Conservation (phyloP, 352 stramenopile genomes). For the Phytopythium oedochilum region DNA sequence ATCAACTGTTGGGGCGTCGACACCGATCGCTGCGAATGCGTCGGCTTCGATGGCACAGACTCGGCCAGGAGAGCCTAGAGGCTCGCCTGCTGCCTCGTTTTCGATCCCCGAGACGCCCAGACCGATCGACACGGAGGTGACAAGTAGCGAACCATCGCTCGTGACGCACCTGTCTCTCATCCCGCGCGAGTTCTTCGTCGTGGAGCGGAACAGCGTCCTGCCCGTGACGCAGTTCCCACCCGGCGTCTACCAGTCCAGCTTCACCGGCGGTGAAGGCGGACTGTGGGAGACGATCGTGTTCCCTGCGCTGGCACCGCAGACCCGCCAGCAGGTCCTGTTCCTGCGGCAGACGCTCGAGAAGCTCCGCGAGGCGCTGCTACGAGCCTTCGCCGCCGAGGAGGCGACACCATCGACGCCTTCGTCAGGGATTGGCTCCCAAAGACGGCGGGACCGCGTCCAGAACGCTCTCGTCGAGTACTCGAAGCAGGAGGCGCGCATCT, state of each 20-base stretch:
- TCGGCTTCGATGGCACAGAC: neutral
- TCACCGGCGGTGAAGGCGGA: neutral
- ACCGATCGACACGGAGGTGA: neutral
- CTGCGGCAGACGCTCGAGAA: slow-evolving; percentile 56
- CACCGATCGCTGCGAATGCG: neutral
- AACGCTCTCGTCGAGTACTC: slow-evolving; percentile 34
- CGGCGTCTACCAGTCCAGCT: slow-evolving; percentile 52
- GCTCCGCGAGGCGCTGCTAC: slow-evolving; percentile 27
- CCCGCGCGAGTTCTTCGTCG: slow-evolving; percentile 72
- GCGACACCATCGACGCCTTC: neutral
- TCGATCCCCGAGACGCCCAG: neutral
- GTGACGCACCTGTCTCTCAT: slow-evolving; percentile 41
- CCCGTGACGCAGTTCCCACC: slow-evolving; percentile 42
- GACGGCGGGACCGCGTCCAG: neutral
- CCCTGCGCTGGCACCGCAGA: slow-evolving; percentile 54
- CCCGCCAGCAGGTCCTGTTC: slow-evolving; percentile 64
- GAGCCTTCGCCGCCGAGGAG: neutral
- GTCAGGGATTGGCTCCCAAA: too few species aligned
- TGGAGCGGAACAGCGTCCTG: slow-evolving; percentile 68
- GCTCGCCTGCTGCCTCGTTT: neutral
- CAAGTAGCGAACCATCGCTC: neutral
- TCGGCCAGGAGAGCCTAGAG: neutral
- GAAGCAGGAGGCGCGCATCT: slow-evolving; percentile 49
- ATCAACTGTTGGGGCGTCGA: neutral
- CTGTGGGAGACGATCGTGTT: slow-evolving; percentile 81